Conservation (phyloP, 2,329 filamentous ascomycete species). For the Alternaria hordeiaustralica region DNA sequence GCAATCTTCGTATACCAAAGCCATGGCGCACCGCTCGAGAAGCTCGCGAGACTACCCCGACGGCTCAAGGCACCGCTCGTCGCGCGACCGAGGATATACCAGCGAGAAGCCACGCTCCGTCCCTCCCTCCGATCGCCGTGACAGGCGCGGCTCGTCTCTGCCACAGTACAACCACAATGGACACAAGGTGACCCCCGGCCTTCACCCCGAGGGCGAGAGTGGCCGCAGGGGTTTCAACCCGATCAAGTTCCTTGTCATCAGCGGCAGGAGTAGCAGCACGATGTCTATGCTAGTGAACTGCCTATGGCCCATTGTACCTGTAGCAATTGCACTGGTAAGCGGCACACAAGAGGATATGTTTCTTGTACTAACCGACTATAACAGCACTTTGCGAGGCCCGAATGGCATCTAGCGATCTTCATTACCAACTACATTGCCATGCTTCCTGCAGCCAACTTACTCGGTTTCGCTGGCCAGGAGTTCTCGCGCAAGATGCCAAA, state of each 20-base stretch:
- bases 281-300: constrained; percentile 71
- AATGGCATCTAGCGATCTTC: constrained; percentile 70
- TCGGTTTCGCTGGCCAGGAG: constrained; percentile 77
- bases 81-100: constrained; percentile 29
- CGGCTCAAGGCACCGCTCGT: constrained; percentile 14
- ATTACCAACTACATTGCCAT: constrained; percentile 77
- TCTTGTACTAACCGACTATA: constrained; percentile 6
- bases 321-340: constrained; percentile 68
- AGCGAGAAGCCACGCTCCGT: constrained; percentile 30
- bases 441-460: constrained; percentile 76
- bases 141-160: constrained; percentile 26
- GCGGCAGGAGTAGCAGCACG: constrained; percentile 67
- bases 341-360: background rate
- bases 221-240: constrained; percentile 71
- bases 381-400: constrained; percentile 59
- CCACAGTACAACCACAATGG: constrained; percentile 54
- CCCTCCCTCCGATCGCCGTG: constrained; percentile 15
- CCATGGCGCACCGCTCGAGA: constrained; percentile 28
- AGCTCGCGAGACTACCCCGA: constrained; percentile 22
- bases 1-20: background rate
- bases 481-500: constrained; percentile 73
- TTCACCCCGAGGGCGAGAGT: constrained; percentile 67
- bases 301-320: constrained; percentile 77
- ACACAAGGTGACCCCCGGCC: constrained; percentile 51
- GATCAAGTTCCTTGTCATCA: constrained; percentile 67